Base-by-base conservation (phyloP, 495 filamentous ascomycete species). In the Podospora bellae-mahoneyi region DNA sequence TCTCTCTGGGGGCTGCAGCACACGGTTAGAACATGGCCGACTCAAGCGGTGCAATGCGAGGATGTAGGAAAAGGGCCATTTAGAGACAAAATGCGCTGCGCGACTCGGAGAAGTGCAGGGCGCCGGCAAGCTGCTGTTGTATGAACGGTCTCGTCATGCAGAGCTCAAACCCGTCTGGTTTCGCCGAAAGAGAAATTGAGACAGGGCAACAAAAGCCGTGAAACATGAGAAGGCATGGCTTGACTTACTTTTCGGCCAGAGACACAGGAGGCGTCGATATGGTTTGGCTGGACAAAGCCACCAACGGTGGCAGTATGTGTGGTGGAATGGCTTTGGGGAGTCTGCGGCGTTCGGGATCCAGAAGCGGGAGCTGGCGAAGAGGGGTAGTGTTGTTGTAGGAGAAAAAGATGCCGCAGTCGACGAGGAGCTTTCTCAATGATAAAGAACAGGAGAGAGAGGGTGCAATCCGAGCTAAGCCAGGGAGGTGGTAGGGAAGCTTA, bases 21-120 rank as follows among this genome's bases (percentile, higher is more conserved):
- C 57, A 34, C 32, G 6, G 68, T 72, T 39, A 72, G 70, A 20
- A 61, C 16, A 58, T 62, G 53, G 65, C 68, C 60, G 18, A 68
- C 30, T 62, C 62, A 59, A 59, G 39, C 32, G 59, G 26, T 26
- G 4, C 23, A 27, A 64, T 55, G 39, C 16, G 44, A 55, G 27
- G 20, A 54, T 20, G 48, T n/a, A n/a, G 16, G 23, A 34, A 67
- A 55, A 62, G 26, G 28, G 9, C 15, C 32, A 58, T 58, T 65
- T 32, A 58, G 27, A 68, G 68, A 66, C 71, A 73, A 62, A 23
- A 20, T 66, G 66, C 20, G 5, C 64, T 64, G 67, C 62, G 63
- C 56, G 64, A 54, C 61, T 44, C 69, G 66, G 70, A 56, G 56
- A 66, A 55, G 55, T 72, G 72, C 70, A 72, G 64, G 18, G 26